Base-by-base conservation (phyloP, 768 basidiomycete species). In the Leccinum subgranulosum region DNA sequence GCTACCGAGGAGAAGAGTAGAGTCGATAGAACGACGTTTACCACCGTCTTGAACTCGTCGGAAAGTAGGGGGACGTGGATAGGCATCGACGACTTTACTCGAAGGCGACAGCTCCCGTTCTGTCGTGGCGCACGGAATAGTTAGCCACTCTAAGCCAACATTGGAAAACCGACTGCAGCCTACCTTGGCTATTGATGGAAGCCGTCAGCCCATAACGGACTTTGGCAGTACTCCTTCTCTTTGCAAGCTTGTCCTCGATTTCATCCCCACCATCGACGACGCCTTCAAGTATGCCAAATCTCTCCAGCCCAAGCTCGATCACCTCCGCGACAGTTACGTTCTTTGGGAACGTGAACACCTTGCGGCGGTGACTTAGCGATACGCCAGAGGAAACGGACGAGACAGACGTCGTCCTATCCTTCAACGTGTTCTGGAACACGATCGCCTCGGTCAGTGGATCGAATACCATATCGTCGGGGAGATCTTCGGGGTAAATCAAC, bases 241-340 rank as follows among this genome's bases (percentile, higher is more conserved):
- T 93, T 7, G 83, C 79, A 33, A 86, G 77, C 69, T 96, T 94
- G 69, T 98, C 96, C 73, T 99, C 97, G 1, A 99, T 84, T 66
- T 98, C 96, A 70, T 99, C 97, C 1, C 97, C 97, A 2, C 97
- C 97, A 70, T 98, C 14, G 14, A 33, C 14, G 4, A 33, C 39
- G n/a, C 95, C 97, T 39, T 97, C 96, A 34, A 84, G 77, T 55
- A 99, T 97, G 3, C 97, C 97, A 67, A 98, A 98, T 57, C 94
- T 76, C 67, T 98, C 97, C 60, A 99, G 69, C 6, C 88, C 90
- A 36, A 91, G 78, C 71, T 99, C 97, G 39, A 97, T 93, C 14
- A 95, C 94, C 73, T 99, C 97, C 0, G 94, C 92, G 3, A 98
- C 97, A 0, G 93, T 98, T 34, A 90, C 87, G 65, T 97, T 98